Evolutionary conservation across 2,329 filamentous ascomycete species (phyloP), one percentile per base, ranked within the genome.

Genomic region (Penicillium sp.): DNA sequence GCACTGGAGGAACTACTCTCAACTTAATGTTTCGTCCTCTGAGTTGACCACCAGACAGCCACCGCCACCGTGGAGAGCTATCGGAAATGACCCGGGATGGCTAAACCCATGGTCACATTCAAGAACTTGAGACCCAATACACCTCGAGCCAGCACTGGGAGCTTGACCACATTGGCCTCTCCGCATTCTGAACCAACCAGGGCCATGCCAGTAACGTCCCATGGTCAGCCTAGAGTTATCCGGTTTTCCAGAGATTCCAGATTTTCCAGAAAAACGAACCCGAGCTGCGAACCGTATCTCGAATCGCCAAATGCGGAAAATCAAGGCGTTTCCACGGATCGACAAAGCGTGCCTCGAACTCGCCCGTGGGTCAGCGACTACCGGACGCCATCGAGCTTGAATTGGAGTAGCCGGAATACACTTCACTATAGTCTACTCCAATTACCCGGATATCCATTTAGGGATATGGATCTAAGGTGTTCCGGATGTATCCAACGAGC

Each of bases 351-450:
- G 51, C 54, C 56, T 57, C 49, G 24, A 46, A 34, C 34, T 16
- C 33, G 29, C 52, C 59, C 56, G 49, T 61, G 59, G 59, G 56
- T 55, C 56, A 47, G 3, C 34, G n/a, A 36, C n/a, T 36, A 9
- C n/a, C 33, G 33, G 34, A 38, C 34, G 34, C 16, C 16, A 21
- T 39, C 9, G 18, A 39, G 36, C 15, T 36, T 21, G 36, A 13
- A 39, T 39, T 39, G 36, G 36, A 39, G 36, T 39, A 12, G 9
- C n/a, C 15, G 13, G 1, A 2, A 4, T 34, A n/a, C 31, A 34
- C 31, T n/a, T n/a, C 31, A 15, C 2, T 6, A 2, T 4, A 34
- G 31, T 15, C 18, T 36, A 36, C 33, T 36, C 33, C 33, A 36
- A 36, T n/a, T n/a, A 36, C 16, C 16, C 34, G n/a, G n/a, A 18